Evolutionary conservation across 1,284 basidiomycete species (phyloP), one percentile per base, ranked within the genome.

Genomic region (Pyrrhoderma noxium): DNA sequence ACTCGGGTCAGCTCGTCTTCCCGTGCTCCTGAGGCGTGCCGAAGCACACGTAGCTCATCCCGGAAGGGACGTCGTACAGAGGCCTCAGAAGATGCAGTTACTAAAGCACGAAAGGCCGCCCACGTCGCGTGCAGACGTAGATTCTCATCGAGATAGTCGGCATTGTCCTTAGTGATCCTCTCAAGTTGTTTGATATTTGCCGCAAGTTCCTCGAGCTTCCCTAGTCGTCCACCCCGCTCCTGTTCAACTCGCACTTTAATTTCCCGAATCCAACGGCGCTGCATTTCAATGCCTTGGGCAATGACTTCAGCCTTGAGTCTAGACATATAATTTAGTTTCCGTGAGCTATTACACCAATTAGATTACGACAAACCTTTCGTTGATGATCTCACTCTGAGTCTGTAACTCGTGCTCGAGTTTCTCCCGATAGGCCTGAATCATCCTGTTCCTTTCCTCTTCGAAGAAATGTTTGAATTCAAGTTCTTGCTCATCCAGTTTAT

Each of bases 161-260:
- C 87, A 70, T 98, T 98, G 70, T 95, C 93, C 43, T 93, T 75
- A 0, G 92, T 88, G 56, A 97, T 78, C 51, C 88, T 82, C 68
- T 98, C 92, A 37, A 99, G 81, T 56, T 87, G 83, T 69, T 95
- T 94, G 57, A 99, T 74, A 54, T 89, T 88, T 1, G 87, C 83
- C 13, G 93, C 86, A 50, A 99, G 83, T 65, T 94, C 86, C 64
- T 96, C 93, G 38, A 99, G 82, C 70, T 93, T 96, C 55, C 93
- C 89, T 8, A 99, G 78, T 55, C 95, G 87, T 16, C 94, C 94
- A 21, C 93, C 93, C 44, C 96, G 91, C 70, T 99, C 96, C 63
- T 93, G 82, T 70, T 99, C 95, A 53, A 99, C 95, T 60, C 86
- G 87, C 56, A 92, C 78, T 72, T 97, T 96, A 76, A 99, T 87